phyloP scores from a whole-genome alignment of 768 basidiomycete genomes.

The Russula sp. region DNA sequence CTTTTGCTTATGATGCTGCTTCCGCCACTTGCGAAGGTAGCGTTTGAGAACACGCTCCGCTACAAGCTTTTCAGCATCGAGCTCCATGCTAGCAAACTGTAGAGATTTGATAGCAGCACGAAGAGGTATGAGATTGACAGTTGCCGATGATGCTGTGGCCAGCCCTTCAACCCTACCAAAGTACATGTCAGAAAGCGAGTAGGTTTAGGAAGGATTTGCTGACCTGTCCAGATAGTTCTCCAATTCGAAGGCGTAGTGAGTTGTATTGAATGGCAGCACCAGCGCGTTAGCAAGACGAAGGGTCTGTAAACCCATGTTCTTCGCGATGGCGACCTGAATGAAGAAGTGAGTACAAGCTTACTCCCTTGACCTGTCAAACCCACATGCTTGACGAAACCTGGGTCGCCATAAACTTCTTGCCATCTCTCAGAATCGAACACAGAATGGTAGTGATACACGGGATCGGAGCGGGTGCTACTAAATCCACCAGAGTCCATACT shows the following conservation, averaged over 20 bases:
- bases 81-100: conserved; percentile 20
- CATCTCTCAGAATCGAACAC: conserved; percentile 54
- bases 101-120: conserved; percentile 21
- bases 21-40: conserved; percentile 8
- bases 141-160: conserved; percentile 8
- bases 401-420: conserved; percentile 60
- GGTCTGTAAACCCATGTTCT: conserved; percentile 48
- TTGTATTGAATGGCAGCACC: conserved; percentile 62
- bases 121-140: conserved; percentile 17
- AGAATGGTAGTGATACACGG: conserved; percentile 57
- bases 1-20: neutral
- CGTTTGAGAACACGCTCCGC: conserved; percentile 17
- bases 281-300: conserved; percentile 50
- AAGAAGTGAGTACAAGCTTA: neutral
- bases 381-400: conserved; percentile 55
- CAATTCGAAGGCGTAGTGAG: conserved; percentile 56
- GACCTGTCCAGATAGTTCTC: conserved; percentile 48
- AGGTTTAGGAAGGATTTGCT: conserved; percentile 21
- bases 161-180: conserved; percentile 43
- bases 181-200: neutral
- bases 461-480: conserved; percentile 34
- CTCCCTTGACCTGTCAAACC: conserved; percentile 19
- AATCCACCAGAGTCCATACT: conserved; percentile 35
- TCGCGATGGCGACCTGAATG: conserved; percentile 48
- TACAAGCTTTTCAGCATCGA: conserved; percentile 19